These are phyloP conservation scores for Scenedesmus sp. DNA, from an alignment of 163 green algal species.

Conservation along the genomic window DNA sequence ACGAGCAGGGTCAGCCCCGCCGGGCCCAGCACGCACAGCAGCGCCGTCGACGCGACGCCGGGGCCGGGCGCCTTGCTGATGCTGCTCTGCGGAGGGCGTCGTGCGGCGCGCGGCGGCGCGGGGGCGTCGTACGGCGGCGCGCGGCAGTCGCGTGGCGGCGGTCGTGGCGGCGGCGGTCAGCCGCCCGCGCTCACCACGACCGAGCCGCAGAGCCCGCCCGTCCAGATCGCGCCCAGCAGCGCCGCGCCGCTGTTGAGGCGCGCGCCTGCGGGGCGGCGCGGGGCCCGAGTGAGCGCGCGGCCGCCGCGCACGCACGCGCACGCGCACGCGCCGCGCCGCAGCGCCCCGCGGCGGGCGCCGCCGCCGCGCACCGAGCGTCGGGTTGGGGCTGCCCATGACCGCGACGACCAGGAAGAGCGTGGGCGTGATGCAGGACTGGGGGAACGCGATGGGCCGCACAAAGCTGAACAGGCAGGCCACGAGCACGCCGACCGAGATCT, in stretches of 20 bases:
- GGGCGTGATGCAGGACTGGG: conserved; percentile 3
- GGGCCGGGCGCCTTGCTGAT: conserved; percentile 8
- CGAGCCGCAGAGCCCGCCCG: neutral
- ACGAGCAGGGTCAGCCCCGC: conserved; percentile 1
- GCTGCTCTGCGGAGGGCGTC: neutral
- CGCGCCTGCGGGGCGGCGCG: conserved; percentile 10
- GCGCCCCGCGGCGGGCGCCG: too few species aligned
- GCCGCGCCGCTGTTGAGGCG: neutral
- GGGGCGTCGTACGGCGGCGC: too few species aligned
- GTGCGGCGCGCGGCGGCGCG: too few species aligned
- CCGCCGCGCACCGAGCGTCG: too few species aligned
- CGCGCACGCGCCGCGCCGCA: too few species aligned
- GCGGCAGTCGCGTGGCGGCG: too few species aligned
- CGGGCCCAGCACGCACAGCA: neutral
- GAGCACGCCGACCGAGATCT: conserved; percentile 26
- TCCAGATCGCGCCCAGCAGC: conserved; percentile 2
- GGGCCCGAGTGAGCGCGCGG: too few species aligned
- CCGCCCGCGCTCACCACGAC: conserved; percentile 15
- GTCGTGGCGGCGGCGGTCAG: too few species aligned
- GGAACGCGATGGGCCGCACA: conserved; percentile 15
- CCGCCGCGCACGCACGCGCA: too few species aligned
- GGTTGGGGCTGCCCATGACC: conserved; percentile 5
- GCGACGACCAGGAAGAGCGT: conserved; percentile 12
- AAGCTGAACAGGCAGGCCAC: conserved; percentile 30
- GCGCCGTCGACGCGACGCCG: neutral